These are phyloP conservation scores for Geranium rotundifolium DNA, from an alignment of 345 rosid species.

Conservation along the genomic window DNA sequence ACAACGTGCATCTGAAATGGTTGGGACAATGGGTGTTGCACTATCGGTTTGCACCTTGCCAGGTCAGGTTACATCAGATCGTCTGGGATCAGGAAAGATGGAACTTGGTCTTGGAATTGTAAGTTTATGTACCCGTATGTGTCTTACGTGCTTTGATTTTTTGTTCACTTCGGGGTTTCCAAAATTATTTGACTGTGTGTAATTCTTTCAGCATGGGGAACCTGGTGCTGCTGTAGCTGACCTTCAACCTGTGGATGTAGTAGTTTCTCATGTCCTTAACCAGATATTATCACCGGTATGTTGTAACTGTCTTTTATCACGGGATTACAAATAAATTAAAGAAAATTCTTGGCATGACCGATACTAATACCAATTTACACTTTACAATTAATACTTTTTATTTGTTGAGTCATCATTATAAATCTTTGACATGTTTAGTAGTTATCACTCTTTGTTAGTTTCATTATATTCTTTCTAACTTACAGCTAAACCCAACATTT, in stretches of 20 bases:
- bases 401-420: no score
- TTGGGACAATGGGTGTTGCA: slow-evolving; percentile 98
- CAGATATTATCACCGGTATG: slow-evolving; percentile 76
- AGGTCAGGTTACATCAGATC: slow-evolving; percentile 80
- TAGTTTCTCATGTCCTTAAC: slow-evolving; percentile 83
- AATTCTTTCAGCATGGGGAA: slow-evolving; percentile 83
- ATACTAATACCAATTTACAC: no score
- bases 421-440: no score
- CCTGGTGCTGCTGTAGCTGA: slow-evolving; percentile 95
- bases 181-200: slow-evolving; percentile 3
- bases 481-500: slow-evolving; percentile 4
- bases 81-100: slow-evolving; percentile 85
- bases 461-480: no score
- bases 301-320: not conserved
- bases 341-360: no score
- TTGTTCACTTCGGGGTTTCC: not conserved
- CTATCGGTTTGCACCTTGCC: slow-evolving; percentile 86
- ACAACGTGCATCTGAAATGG: slow-evolving; percentile 66
- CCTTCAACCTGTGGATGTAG: slow-evolving; percentile 82
- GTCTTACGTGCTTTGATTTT: not conserved
- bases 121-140: slow-evolving; percentile 17
- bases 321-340: no score
- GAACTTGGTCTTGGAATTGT: slow-evolving; percentile 98
- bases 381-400: no score
- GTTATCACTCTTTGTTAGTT: no score